These are phyloP conservation scores for Phytophthora pisi DNA, from an alignment of 352 stramenopile genomes.

Conservation along the genomic window DNA sequence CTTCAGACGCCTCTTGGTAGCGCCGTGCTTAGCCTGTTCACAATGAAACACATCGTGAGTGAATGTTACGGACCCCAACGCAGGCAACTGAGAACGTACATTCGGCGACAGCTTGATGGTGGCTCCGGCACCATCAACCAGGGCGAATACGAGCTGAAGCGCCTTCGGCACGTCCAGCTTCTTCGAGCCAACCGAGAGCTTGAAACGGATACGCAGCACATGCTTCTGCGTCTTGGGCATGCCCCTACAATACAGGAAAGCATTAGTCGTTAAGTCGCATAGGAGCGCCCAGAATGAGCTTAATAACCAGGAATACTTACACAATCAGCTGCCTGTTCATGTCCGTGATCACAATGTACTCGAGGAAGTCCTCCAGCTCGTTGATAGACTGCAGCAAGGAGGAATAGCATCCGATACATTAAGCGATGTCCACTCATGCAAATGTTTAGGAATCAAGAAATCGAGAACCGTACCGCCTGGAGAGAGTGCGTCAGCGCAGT, in stretches of 20 bases:
- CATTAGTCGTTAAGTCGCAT: background rate
- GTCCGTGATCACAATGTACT: slow-evolving; percentile 82
- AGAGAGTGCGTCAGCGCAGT: slow-evolving; percentile 55
- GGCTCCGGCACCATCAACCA: slow-evolving; percentile 71
- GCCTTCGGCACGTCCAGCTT: slow-evolving; percentile 58
- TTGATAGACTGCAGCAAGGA: slow-evolving; percentile 50
- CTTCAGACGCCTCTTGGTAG: slow-evolving; percentile 78
- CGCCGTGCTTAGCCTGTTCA: slow-evolving; percentile 68
- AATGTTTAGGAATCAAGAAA: slow-evolving; percentile 5
- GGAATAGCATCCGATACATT: background rate
- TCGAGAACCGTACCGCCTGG: slow-evolving; percentile 36
- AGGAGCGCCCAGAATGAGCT: too few relatives aligned
- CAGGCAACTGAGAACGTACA: slow-evolving; percentile 36
- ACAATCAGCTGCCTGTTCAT: slow-evolving; percentile 68
- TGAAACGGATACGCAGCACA: slow-evolving; percentile 68
- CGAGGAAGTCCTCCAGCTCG: slow-evolving; percentile 70
- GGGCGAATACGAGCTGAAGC: slow-evolving; percentile 48
- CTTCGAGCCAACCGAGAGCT: slow-evolving; percentile 65
- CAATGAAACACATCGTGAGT: slow-evolving; percentile 7
- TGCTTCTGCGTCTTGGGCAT: slow-evolving; percentile 69
- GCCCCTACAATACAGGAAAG: slow-evolving; percentile 43
- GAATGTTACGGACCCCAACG: background rate
- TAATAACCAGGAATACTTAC: slow-evolving; percentile 37
- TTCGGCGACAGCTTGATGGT: slow-evolving; percentile 82
- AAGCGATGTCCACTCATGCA: background rate